These are phyloP conservation scores for Cladophialophora yegresii DNA, from an alignment of 2,329 filamentous ascomycete species.

Conservation along the genomic window DNA sequence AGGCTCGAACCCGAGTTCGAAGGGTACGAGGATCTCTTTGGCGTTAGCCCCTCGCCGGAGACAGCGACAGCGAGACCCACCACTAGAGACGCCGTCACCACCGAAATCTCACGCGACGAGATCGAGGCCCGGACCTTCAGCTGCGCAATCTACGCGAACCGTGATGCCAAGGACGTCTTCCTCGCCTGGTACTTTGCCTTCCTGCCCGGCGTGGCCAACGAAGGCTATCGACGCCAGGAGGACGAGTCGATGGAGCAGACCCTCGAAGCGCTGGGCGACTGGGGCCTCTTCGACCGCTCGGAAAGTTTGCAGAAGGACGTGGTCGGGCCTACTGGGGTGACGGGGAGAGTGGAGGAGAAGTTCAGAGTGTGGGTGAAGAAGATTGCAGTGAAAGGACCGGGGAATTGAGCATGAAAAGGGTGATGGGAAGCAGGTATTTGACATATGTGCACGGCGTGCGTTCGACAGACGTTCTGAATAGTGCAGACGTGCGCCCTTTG, in stretches of 20 bases:
- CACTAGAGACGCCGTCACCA: neutral
- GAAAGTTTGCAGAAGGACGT: constrained; percentile 23
- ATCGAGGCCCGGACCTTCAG: constrained; percentile 21
- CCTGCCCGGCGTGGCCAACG: constrained; percentile 28
- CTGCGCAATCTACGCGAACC: constrained; percentile 31
- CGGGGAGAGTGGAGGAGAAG: constrained; percentile 24
- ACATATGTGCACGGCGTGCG: neutral
- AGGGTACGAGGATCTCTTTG: constrained; percentile 11
- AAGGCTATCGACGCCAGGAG: constrained; percentile 28
- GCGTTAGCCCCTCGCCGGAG: neutral
- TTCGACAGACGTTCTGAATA: neutral
- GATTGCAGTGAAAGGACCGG: constrained; percentile 30
- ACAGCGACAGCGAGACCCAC: neutral
- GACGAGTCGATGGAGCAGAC: constrained; percentile 29
- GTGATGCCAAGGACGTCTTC: constrained; percentile 32
- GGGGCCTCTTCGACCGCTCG: constrained; percentile 21
- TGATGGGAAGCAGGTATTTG: neutral
- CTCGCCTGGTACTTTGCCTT: constrained; percentile 30
- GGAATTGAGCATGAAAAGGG: constrained; percentile 27
- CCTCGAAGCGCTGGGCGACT: constrained; percentile 18
- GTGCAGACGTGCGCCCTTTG: neutral
- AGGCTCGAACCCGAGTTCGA: constrained; percentile 18
- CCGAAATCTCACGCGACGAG: constrained; percentile 18
- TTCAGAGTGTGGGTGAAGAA: constrained; percentile 34
- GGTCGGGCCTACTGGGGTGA: neutral